Evolutionary conservation across 2,329 filamentous ascomycete species (phyloP).

Genomic region (Curvularia verruculosa): DNA sequence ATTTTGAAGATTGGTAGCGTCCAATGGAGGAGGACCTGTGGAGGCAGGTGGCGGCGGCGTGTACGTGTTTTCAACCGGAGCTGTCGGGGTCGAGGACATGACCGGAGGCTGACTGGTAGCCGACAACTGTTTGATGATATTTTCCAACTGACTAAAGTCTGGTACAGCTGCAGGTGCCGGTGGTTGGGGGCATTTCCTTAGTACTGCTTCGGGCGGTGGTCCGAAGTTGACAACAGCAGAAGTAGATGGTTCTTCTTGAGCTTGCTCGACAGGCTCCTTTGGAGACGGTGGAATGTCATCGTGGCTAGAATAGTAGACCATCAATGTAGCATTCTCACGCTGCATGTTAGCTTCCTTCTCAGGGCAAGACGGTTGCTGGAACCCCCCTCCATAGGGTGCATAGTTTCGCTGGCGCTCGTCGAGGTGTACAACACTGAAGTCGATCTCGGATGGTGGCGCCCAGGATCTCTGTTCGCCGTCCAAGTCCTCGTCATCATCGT

Average conservation of each 20-base stretch:
- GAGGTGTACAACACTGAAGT: slow-evolving; percentile 51
- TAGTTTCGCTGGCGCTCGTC: slow-evolving; percentile 55
- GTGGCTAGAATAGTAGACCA: slow-evolving; percentile 54
- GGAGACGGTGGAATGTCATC: slow-evolving; percentile 56
- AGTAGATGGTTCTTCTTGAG: slow-evolving; percentile 19
- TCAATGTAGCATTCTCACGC: slow-evolving; percentile 55
- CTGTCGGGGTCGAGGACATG: slow-evolving; percentile 13
- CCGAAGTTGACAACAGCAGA: slow-evolving; percentile 48
- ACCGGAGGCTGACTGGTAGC: slow-evolving; percentile 16
- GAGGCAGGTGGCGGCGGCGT: slow-evolving; percentile 23
- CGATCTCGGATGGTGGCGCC: slow-evolving; percentile 45
- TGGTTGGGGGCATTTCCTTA: slow-evolving; percentile 32
- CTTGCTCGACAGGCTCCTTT: slow-evolving; percentile 52
- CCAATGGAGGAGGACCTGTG: slow-evolving; percentile 26
- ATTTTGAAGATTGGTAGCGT: slow-evolving; percentile 39
- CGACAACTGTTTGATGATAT: slow-evolving; percentile 38
- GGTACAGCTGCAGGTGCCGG: slow-evolving; percentile 18
- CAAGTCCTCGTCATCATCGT: slow-evolving; percentile 64
- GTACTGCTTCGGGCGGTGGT: slow-evolving; percentile 35
- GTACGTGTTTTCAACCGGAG: slow-evolving; percentile 26
- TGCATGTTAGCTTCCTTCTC: slow-evolving; percentile 53
- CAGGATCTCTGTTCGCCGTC: slow-evolving; percentile 44
- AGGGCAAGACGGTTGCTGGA: slow-evolving; percentile 46
- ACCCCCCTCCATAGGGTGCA: slow-evolving; percentile 54
- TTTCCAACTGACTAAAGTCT: slow-evolving; percentile 37